Conservation (phyloP, 495 filamentous ascomycete genomes). For the Glarea lozoyensis region DNA sequence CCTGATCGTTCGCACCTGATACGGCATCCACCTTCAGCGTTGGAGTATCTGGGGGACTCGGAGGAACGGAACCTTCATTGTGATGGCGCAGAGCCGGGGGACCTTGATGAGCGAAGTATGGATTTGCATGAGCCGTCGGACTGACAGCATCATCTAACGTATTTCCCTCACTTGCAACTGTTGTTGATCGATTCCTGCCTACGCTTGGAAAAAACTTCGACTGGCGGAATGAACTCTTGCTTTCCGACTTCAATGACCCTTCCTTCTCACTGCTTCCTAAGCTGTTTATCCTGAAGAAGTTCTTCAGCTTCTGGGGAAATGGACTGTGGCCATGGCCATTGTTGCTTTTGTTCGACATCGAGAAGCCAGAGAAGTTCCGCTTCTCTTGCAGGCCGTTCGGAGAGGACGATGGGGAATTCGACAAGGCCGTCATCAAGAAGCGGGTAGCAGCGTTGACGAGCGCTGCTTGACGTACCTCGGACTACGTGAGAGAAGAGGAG, state of each 20-base stretch:
- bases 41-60: conserved; percentile 92
- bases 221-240: conserved; percentile 67
- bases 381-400: conserved; percentile 24
- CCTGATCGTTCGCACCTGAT: conserved; percentile 62
- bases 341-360: conserved; percentile 22
- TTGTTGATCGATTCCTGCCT: conserved; percentile 70
- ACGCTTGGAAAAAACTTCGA: conserved; percentile 74
- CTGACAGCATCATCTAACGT: conserved; percentile 79
- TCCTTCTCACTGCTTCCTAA: conserved; percentile 41
- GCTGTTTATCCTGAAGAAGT: conserved; percentile 95
- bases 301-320: conserved; percentile 83
- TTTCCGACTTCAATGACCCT: conserved; percentile 28
- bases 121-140: conserved; percentile 90
- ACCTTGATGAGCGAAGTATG: conserved; percentile 95
- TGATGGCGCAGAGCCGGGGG: conserved; percentile 87
- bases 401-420: conserved; percentile 15
- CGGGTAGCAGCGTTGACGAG: conserved; percentile 14
- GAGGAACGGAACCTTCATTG: conserved; percentile 90
- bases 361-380: conserved; percentile 19
- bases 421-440: conserved; percentile 19
- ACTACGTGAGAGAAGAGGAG: background rate
- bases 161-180: conserved; percentile 90
- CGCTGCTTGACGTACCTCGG: conserved; percentile 16
- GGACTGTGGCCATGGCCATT: conserved; percentile 29
- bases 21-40: conserved; percentile 62